Conservation (phyloP, 2,329 filamentous ascomycete species). For the Alternaria infectoria region DNA sequence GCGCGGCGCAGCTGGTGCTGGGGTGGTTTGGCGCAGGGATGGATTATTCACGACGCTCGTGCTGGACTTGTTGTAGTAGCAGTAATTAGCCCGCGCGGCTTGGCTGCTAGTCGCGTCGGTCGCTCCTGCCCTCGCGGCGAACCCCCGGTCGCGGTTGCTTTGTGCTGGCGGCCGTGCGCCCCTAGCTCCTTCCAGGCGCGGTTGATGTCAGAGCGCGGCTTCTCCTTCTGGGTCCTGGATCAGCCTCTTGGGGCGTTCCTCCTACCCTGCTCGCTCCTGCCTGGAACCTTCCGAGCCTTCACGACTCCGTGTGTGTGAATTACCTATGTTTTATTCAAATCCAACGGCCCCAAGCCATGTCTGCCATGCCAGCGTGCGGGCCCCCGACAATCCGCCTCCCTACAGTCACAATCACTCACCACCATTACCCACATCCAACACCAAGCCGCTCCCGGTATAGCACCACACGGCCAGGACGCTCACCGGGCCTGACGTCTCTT, state of each 20-base stretch:
- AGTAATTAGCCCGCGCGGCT: constrained; percentile 9
- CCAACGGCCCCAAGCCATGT: constrained; percentile 48
- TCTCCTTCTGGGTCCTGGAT: constrained; percentile 49
- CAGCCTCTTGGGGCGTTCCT: constrained; percentile 45
- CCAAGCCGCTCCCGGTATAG: constrained; percentile 22
- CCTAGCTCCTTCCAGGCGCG: constrained; percentile 34
- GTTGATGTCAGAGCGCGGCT: constrained; percentile 47
- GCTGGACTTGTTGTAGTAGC: neutral
- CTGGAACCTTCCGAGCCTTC: constrained; percentile 48
- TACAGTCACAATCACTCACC: constrained; percentile 13
- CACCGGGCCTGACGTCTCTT: constrained; percentile 21
- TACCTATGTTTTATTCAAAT: constrained; percentile 49
- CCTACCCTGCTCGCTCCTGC: constrained; percentile 30
- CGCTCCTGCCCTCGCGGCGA: constrained; percentile 5
- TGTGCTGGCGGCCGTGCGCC: constrained; percentile 26
- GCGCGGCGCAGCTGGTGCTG: constrained; percentile 14
- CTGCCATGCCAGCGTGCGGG: constrained; percentile 38
- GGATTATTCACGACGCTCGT: constrained; percentile 12
- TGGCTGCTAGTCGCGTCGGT: constrained; percentile 11
- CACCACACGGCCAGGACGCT: constrained; percentile 4
- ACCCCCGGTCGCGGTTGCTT: constrained; percentile 28
- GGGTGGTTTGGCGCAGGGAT: constrained; percentile 10
- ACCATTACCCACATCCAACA: constrained; percentile 12
- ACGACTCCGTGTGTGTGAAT: constrained; percentile 44
- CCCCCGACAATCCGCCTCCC: constrained; percentile 33